Conservation (phyloP, 208 protist species). For the Angomonas desouzai region DNA sequence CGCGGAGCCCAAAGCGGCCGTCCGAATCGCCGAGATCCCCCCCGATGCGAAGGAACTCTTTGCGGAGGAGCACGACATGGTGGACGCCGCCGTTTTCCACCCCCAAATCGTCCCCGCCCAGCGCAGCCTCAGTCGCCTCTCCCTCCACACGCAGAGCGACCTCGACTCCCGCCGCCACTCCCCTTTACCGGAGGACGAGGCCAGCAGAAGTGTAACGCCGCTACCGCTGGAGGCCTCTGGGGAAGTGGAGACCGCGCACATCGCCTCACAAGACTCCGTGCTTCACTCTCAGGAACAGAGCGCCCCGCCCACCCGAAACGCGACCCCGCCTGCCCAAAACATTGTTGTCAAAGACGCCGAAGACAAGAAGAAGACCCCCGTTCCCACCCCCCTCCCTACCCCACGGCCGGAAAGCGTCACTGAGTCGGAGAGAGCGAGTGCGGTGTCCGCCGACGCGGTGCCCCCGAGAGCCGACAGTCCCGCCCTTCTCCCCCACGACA, state of each 20-base stretch:
- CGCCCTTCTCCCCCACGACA: too few relatives aligned
- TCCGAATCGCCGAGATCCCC: slow-evolving; percentile 59
- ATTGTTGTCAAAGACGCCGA: too few relatives aligned
- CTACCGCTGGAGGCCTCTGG: background rate
- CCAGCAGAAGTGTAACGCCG: background rate
- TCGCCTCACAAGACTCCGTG: too few relatives aligned
- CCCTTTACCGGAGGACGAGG: background rate
- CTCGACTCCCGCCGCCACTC: background rate
- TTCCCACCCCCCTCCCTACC: too few relatives aligned
- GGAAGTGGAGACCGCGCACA: background rate
- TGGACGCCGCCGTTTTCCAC: background rate
- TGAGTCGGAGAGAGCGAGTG: too few relatives aligned
- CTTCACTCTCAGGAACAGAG: too few relatives aligned
- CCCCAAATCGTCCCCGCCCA: background rate
- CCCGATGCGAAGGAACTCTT: slow-evolving; percentile 48
- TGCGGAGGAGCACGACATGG: slow-evolving; percentile 32
- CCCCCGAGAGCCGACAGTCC: too few relatives aligned
- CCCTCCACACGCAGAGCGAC: background rate
- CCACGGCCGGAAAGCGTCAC: too few relatives aligned
- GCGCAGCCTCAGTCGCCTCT: background rate
- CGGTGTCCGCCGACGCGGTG: too few relatives aligned
- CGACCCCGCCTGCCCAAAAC: background rate
- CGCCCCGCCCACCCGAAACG: background rate
- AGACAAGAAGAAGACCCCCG: too few relatives aligned
- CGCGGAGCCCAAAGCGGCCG: slow-evolving; percentile 39